Evolutionary conservation across 164 flowering plant species (phyloP), one percentile per base, ranked within the genome.

Genomic region (Piper betle): DNA sequence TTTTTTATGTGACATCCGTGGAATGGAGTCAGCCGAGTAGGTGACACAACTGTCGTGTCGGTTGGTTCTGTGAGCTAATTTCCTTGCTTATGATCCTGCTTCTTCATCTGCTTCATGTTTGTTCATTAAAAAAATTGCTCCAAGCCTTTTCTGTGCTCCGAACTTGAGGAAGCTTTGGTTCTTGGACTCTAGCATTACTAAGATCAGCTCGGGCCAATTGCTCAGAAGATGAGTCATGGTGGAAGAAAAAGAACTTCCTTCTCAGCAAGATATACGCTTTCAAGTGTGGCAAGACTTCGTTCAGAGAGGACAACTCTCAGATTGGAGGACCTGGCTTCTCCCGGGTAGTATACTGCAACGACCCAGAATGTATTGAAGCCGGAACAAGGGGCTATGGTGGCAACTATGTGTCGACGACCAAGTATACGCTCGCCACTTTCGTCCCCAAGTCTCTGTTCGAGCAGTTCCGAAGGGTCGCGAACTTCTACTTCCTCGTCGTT

Each of bases 391-490:
- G 66, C 53, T 88, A 88, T 69, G 62, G 59, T 7, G 73, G 43
- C 58, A 88, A 88, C 62, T 84, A 84, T 71, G 90, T 88, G 15
- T 80, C 81, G 40, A 84, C 83, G 7, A 81, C 96, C 9, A 88
- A 88, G 76, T 88, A 88, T 55, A 86, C 83, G 16, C 52, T 79
- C 3, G 80, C 79, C 2, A 74, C 90, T 0, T 88, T 86, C 67
- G 57, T 88, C n/a, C 96, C 96, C 39, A 88, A 83, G 64, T 75
- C 96, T 4, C 58, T 88, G 74, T 88, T 84, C 59, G 96, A 88
- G 80, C 96, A 88, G 67, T 88, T 88, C 72, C 75, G 96, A 71
- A 71, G 96, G 55, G 90, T 80, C 37, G 96, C 96, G 46, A 88
- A 88, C 65, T 16, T 86, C 0, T 88, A 84, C 66, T 88, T 88